A percentile compares a stretch with the other conserved stretches of the same genome.
Evolutionary conservation across 2,329 filamentous ascomycete species (phyloP).

Genomic region (Daldinia eschscholtzii): DNA sequence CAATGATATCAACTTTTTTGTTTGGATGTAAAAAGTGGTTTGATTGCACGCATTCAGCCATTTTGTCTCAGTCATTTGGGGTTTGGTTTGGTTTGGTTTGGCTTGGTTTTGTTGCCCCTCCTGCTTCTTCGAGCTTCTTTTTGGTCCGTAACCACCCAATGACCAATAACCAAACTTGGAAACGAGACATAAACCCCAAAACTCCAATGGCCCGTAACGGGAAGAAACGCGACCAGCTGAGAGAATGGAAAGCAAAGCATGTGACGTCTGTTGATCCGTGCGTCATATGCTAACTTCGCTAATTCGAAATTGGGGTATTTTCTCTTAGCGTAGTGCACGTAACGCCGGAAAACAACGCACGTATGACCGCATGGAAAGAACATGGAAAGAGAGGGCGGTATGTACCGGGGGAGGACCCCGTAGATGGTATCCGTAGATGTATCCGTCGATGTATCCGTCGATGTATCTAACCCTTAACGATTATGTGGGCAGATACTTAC

Average conservation of each 20-base stretch:
- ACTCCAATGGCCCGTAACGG: background rate
- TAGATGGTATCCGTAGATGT: background rate
- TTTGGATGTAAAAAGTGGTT: slow-evolving; percentile 5
- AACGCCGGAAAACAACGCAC: slow-evolving; percentile 27
- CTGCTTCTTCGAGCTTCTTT: background rate
- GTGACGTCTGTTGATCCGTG: slow-evolving; percentile 30
- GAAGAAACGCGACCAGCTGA: slow-evolving; percentile 8
- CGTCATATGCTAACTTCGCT: background rate
- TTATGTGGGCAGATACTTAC: slow-evolving; percentile 16
- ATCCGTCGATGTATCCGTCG: background rate
- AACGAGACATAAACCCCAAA: background rate
- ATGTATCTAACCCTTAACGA: background rate
- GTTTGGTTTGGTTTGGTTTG: slow-evolving; percentile 5
- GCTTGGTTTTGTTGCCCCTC: slow-evolving; percentile 40
- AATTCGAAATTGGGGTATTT: slow-evolving; percentile 11
- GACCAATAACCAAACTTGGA: background rate
- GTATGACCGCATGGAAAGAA: slow-evolving; percentile 31
- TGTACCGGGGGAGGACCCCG: background rate
- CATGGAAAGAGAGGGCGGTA: background rate
- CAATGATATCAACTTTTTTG: background rate
- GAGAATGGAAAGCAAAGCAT: slow-evolving; percentile 16
- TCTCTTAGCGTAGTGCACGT: slow-evolving; percentile 10
- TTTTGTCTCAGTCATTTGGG: slow-evolving; percentile 29
- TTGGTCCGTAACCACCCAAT: background rate
- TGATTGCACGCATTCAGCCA: slow-evolving; percentile 37